Base-by-base conservation (phyloP, 140 eudicot species). In the Cichorium intybus region DNA sequence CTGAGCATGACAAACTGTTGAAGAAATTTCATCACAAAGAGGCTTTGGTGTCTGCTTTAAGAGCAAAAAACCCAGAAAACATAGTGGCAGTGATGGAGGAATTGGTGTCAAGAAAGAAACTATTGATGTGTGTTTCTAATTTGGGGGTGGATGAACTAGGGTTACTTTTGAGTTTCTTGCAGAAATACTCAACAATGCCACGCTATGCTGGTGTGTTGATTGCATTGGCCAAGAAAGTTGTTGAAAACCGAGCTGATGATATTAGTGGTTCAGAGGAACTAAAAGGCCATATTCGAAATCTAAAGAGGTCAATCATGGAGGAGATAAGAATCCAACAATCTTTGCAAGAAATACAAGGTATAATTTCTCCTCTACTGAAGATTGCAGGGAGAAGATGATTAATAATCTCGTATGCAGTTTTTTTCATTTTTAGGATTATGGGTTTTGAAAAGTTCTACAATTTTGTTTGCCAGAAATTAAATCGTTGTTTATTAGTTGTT, bases 51-150 rank as follows among this genome's bases (percentile, higher is more conserved):
- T 83, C 89, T 15, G 92, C 83, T 10, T 74, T 92, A 65, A 81
- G 8, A 34, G 80, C 80, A 37, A 92, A 81, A 69, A 85, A 85
- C 58, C 88, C 93, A 0, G 98, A 83, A 39, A 81, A 79, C 56
- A 56, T 79, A 67, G 84, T 83, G 72, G 98, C 96, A 8, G 95
- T 92, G 24, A 92, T 92, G 80, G 98, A 92, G 66, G 98, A 92
- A 66, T 77, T 92, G 82, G 95, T 92, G 48, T 91, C 96, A 1
- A 69, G 98, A 57, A 88, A 77, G 87, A 92, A 85, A 74, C 56
- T 92, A 51, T 22, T 92, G 70, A 88, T 62, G 60, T 85, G 95
- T 60, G 81, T 92, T 14, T 63, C 81, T 10, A 85, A 82, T 79
- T 75, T 92, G 84, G 95, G 75, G 43, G 45, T 15, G 14, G 94